Percentiles rank a stretch among this genome's conserved stretches.
Conservation (phyloP, 768 basidiomycete species). For the Amanita thiersii region DNA sequence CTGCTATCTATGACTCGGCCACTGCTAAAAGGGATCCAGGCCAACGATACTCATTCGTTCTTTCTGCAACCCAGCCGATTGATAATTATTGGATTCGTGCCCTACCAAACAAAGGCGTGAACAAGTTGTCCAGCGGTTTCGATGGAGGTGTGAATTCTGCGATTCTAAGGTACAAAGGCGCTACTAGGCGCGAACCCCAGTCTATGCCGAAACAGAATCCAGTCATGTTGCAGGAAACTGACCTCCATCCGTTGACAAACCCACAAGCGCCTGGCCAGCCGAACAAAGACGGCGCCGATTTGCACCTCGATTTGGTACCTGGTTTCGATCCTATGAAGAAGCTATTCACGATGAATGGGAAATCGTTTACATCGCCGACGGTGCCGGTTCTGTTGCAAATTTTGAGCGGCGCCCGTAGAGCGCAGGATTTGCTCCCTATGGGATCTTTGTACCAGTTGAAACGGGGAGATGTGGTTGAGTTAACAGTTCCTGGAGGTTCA, state of each 20-base stretch:
- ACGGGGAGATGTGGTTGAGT: slow-evolving; percentile 25
- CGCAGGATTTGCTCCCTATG: slow-evolving; percentile 20
- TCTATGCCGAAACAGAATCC: slow-evolving; percentile 6
- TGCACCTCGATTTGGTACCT: not conserved
- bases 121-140: not conserved
- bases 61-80: slow-evolving; percentile 34
- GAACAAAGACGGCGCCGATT: not conserved
- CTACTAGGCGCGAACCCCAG: slow-evolving; percentile 18
- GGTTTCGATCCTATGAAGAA: not conserved
- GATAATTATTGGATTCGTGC: slow-evolving; percentile 47
- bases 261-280: not conserved
- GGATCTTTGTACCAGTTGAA: slow-evolving; percentile 26
- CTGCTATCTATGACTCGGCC: slow-evolving; percentile 38
- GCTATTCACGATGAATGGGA: slow-evolving; percentile 16
- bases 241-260: not conserved
- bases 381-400: slow-evolving; percentile 33
- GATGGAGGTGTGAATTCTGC: slow-evolving; percentile 28
- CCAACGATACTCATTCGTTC: slow-evolving; percentile 24
- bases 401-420: slow-evolving; percentile 23
- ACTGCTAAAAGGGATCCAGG: too few relatives aligned
- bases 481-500: slow-evolving; percentile 19
- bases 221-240: not conserved
- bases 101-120: slow-evolving; percentile 16
- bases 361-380: slow-evolving; percentile 18
- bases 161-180: slow-evolving; percentile 31